These are phyloP conservation scores for Cardiospermum halicacabum DNA, from an alignment of 345 rosid genomes.

Conservation along the genomic window DNA sequence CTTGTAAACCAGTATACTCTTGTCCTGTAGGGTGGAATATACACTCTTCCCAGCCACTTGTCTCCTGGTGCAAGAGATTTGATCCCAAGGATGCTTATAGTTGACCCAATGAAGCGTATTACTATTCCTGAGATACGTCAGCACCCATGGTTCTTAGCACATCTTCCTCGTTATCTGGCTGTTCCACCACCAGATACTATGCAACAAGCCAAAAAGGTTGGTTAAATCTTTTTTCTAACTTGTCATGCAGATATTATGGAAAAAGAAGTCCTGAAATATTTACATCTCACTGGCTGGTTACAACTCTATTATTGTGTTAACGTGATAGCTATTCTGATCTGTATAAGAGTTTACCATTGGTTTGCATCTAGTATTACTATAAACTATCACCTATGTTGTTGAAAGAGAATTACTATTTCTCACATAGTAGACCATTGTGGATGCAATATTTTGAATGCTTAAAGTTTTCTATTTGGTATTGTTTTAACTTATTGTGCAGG, in stretches of 20 bases:
- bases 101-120: slow-evolving; percentile 88
- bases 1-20: neutral
- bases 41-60: slow-evolving; percentile 93
- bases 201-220: slow-evolving; percentile 79
- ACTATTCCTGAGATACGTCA: slow-evolving; percentile 86
- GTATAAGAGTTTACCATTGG: neutral
- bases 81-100: slow-evolving; percentile 92
- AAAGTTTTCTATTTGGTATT: neutral
- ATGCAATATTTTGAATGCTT: neutral
- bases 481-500: neutral
- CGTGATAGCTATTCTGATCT: neutral
- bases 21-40: slow-evolving; percentile 64
- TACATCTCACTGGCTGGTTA: neutral
- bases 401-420: neutral
- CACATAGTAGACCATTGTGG: neutral
- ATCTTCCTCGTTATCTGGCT: slow-evolving; percentile 84
- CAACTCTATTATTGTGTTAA: neutral
- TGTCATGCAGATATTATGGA: no score
- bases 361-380: neutral
- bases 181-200: slow-evolving; percentile 77
- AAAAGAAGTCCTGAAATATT: no score
- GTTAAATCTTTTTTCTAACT: neutral
- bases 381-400: neutral
- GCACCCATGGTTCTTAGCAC: slow-evolving; percentile 88
- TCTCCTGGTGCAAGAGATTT: slow-evolving; percentile 87